A percentile compares a stretch with the other conserved stretches of the same genome.
Evolutionary conservation across 257 asterid species (phyloP).

Genomic region (Salvia rosmarinus): DNA sequence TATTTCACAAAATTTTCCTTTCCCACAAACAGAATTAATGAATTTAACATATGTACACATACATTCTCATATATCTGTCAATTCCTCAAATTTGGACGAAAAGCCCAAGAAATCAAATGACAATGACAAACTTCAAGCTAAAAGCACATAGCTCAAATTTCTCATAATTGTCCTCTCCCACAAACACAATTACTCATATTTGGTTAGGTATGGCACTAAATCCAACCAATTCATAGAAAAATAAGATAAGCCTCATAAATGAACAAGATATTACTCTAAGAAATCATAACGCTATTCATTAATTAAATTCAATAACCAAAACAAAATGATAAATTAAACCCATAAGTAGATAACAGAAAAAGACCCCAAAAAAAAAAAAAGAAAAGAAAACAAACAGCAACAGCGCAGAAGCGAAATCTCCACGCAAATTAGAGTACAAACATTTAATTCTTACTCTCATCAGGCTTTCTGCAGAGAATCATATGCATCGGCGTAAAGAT

Average conservation of each 20-base stretch:
- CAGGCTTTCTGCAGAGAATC: conserved; percentile 88
- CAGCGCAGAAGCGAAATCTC: conserved; percentile 38
- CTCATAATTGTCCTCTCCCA: not conserved
- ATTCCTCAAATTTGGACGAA: too few relatives aligned
- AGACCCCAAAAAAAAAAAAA: not conserved
- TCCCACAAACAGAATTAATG: too few relatives aligned
- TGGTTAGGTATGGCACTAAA: too few relatives aligned
- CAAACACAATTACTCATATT: too few relatives aligned
- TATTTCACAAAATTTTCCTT: not conserved
- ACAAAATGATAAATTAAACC: conserved; percentile 24
- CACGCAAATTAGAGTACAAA: conserved; percentile 19
- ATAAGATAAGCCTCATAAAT: not conserved
- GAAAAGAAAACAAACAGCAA: conserved; percentile 26
- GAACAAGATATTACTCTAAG: conserved; percentile 19
- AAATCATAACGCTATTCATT: conserved; percentile 30
- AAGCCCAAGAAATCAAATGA: not conserved
- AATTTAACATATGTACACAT: too few relatives aligned
- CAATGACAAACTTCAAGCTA: too few relatives aligned
- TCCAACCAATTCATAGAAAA: too few relatives aligned
- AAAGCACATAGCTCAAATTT: not conserved
- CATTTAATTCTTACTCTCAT: conserved; percentile 35
- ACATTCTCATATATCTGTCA: too few relatives aligned
- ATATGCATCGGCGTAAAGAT: conserved; percentile 84
- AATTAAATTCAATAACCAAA: conserved; percentile 39
- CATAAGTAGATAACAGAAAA: conserved; percentile 8